These are phyloP conservation scores for Paraphaeosphaeria minitans DNA, from an alignment of 2,329 filamentous ascomycete genomes.

Conservation along the genomic window DNA sequence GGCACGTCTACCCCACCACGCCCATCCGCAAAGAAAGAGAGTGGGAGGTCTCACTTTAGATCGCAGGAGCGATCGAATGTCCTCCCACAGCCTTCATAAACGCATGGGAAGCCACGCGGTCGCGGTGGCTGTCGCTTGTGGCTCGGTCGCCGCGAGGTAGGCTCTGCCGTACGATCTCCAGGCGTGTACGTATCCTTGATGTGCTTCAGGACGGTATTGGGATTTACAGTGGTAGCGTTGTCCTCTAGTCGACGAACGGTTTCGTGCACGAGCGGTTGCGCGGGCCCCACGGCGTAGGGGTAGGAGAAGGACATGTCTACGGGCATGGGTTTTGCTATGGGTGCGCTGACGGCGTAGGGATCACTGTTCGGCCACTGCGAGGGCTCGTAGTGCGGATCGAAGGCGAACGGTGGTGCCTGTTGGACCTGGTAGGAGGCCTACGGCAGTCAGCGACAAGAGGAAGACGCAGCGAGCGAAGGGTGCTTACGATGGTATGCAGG, in stretches of 20 bases:
- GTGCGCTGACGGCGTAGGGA: slow-evolving; percentile 12
- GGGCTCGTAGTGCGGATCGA: slow-evolving; percentile 18
- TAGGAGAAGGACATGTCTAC: slow-evolving; percentile 12
- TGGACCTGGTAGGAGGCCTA: slow-evolving; percentile 21
- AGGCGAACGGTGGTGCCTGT: slow-evolving; percentile 16
- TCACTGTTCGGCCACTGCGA: slow-evolving; percentile 20
- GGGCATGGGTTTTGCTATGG: slow-evolving; percentile 11
- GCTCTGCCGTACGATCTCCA: slow-evolving; percentile 30
- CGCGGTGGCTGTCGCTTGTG: slow-evolving; percentile 33
- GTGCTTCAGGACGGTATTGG: slow-evolving; percentile 32
- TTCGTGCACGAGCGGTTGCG: slow-evolving; percentile 17
- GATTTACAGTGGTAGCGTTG: slow-evolving; percentile 35
- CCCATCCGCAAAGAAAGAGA: slow-evolving; percentile 7
- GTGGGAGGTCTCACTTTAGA: slow-evolving; percentile 36
- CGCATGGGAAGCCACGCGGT: slow-evolving; percentile 34
- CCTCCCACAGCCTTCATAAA: slow-evolving; percentile 26
- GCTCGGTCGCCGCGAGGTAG: slow-evolving; percentile 13
- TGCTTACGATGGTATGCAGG: slow-evolving; percentile 25
- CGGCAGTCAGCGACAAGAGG: slow-evolving; percentile 12
- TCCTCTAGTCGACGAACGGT: slow-evolving; percentile 24
- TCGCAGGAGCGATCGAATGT: slow-evolving; percentile 41
- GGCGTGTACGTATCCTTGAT: slow-evolving; percentile 37
- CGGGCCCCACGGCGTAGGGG: slow-evolving; percentile 9
- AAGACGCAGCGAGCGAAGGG: not conserved
- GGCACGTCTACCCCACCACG: slow-evolving; percentile 7